Evolutionary conservation across 805 yeast species (phyloP).

Genomic region (Barnettozyma vustinii): DNA sequence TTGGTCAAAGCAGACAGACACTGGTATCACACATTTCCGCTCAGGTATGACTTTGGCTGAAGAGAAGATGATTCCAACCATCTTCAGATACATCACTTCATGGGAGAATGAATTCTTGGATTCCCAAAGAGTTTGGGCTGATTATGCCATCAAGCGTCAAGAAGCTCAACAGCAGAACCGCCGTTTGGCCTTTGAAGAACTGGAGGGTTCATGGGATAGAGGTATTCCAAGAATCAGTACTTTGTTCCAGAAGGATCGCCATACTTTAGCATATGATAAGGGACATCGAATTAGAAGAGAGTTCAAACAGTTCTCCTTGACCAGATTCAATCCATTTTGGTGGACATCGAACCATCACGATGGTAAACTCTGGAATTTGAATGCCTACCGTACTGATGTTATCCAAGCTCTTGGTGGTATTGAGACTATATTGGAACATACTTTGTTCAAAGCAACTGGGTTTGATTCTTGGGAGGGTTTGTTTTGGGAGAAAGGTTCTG

Average conservation of each 20-base stretch:
- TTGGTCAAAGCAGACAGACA: conserved; percentile 90
- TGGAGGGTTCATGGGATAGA: conserved; percentile 93
- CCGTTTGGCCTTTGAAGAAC: conserved; percentile 83
- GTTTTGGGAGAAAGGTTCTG: conserved; percentile 97
- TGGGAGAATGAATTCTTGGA: conserved; percentile 97
- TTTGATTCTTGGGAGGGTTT: conserved; percentile 98
- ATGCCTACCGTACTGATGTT: conserved; percentile 90
- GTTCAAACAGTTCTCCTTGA: conserved; percentile 65
- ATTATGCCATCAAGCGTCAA: conserved; percentile 82
- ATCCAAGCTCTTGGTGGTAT: conserved; percentile 97
- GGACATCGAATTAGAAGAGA: conserved; percentile 84
- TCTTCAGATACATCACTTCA: conserved; percentile 85
- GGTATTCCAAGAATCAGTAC: conserved; percentile 97
- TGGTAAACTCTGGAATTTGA: conserved; percentile 92
- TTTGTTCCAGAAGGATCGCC: conserved; percentile 89
- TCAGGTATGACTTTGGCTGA: conserved; percentile 87
- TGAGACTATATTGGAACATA: conserved; percentile 92
- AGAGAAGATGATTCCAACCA: conserved; percentile 81
- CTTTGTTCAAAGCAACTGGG: conserved; percentile 93
- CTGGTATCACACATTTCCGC: conserved; percentile 91
- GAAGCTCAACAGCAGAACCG: conserved; percentile 85
- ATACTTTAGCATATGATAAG: conserved; percentile 89
- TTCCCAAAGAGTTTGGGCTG: conserved; percentile 97
- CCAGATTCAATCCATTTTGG: conserved; percentile 87
- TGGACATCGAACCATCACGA: conserved; percentile 94